Evolutionary conservation across 2,329 filamentous ascomycete species (phyloP).

Genomic region (Aspergillus uvarum): DNA sequence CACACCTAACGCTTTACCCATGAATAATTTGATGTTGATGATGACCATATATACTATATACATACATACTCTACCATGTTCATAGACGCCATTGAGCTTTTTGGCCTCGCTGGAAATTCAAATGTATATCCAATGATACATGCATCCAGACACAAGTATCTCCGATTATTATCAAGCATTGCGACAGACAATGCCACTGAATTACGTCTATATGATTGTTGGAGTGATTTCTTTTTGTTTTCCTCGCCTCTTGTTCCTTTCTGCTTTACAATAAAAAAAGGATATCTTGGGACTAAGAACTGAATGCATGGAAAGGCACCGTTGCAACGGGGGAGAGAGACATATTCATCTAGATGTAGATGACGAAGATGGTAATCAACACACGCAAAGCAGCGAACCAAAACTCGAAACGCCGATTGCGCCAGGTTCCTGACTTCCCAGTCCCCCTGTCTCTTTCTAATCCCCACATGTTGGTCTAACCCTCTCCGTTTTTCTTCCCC

Average conservation of each 20-base stretch:
- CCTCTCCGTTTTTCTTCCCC: constrained; percentile 1
- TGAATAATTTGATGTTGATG: constrained; percentile 22
- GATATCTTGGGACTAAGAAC: background rate
- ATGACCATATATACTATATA: constrained; percentile 13
- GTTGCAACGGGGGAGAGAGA: background rate
- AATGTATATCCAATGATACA: background rate
- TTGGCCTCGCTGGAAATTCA: background rate
- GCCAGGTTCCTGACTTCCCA: constrained; percentile 26
- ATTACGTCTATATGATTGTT: too few species aligned
- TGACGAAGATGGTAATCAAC: constrained; percentile 18
- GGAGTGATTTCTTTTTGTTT: background rate
- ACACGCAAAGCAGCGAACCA: constrained; percentile 21
- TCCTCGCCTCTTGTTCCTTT: background rate
- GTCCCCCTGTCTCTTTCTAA: constrained; percentile 1
- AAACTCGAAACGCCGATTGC: constrained; percentile 29
- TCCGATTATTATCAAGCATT: background rate
- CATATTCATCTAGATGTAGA: constrained; percentile 3
- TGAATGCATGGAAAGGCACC: background rate
- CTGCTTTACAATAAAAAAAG: background rate
- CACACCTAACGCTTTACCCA: background rate
- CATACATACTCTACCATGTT: background rate
- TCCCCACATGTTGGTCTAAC: constrained; percentile 20
- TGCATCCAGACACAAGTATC: background rate
- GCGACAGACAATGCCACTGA: too few species aligned
- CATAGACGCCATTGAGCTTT: constrained; percentile 1